Evolutionary conservation across 495 filamentous ascomycete genomes (phyloP).

Genomic region (Amphirosellinia nigrospora): DNA sequence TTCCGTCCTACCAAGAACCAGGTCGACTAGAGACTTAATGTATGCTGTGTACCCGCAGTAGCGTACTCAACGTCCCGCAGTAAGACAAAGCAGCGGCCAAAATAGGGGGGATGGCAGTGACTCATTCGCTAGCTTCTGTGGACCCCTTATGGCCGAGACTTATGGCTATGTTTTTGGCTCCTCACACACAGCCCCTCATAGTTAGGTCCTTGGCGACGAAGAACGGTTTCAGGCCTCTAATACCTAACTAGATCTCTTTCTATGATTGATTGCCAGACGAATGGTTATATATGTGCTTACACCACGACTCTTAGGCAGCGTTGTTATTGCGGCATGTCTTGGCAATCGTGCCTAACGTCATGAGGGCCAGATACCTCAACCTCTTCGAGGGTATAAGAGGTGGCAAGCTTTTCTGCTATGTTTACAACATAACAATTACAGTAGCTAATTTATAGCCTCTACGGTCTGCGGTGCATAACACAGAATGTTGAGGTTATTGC

Average conservation of each 20-base stretch:
- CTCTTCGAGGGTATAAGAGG: no score
- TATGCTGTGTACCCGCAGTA: neutral
- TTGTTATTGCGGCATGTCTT: neutral
- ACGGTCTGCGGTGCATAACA: no score
- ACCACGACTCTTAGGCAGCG: neutral
- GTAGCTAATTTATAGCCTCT: no score
- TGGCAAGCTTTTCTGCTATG: no score
- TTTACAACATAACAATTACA: no score
- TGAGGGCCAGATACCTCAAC: no score
- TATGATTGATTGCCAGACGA: neutral
- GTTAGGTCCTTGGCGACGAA: neutral
- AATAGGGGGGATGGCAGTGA: neutral
- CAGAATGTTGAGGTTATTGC: neutral
- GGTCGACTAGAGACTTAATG: neutral
- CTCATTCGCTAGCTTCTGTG: slow-evolving; percentile 1
- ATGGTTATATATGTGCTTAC: neutral
- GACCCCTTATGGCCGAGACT: neutral
- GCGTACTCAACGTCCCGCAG: neutral
- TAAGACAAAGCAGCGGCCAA: neutral
- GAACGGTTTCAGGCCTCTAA: neutral
- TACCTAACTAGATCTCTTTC: slow-evolving; percentile 1
- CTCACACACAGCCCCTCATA: neutral
- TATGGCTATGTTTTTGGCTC: slow-evolving; percentile 4
- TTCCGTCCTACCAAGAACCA: neutral
- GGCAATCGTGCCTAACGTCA: neutral